Conservation (phyloP, 441 rosid genomes). For the Omphalea diandra region DNA sequence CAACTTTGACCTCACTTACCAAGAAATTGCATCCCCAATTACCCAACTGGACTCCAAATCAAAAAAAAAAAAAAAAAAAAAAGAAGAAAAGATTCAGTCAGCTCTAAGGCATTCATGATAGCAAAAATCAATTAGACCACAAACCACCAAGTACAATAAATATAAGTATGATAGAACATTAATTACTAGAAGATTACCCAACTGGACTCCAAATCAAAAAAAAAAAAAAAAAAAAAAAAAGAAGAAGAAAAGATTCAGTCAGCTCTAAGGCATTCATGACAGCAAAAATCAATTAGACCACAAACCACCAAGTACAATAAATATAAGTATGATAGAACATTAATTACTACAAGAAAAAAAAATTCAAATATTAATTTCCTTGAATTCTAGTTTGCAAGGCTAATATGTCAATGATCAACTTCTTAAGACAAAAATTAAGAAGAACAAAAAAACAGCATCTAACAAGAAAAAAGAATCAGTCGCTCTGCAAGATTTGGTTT, state of each 20-base stretch:
- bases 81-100: no score
- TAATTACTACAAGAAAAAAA: no score
- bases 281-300: not conserved
- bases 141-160: no score
- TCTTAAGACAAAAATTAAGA: no score
- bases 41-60: constrained; percentile 29
- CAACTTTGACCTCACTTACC: no score
- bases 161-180: no score
- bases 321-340: no score
- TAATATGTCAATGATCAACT: not conserved
- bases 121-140: not conserved
- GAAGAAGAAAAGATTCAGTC: no score
- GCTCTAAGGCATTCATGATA: not conserved
- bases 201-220: constrained; percentile 24
- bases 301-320: no score
- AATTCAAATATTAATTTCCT: not conserved
- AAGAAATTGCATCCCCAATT: constrained; percentile 28
- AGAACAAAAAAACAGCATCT: not conserved
- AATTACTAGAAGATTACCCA: no score
- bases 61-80: constrained; percentile 6
- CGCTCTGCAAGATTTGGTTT: not conserved
- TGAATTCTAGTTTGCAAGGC: not conserved
- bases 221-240: constrained; percentile 1
- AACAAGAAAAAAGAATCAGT: not conserved
- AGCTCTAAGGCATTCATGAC: not conserved